Evolutionary conservation across 2,329 filamentous ascomycete genomes (phyloP), one percentile per base, ranked within the genome.

Genomic region (Pseudogymnoascus sp.): DNA sequence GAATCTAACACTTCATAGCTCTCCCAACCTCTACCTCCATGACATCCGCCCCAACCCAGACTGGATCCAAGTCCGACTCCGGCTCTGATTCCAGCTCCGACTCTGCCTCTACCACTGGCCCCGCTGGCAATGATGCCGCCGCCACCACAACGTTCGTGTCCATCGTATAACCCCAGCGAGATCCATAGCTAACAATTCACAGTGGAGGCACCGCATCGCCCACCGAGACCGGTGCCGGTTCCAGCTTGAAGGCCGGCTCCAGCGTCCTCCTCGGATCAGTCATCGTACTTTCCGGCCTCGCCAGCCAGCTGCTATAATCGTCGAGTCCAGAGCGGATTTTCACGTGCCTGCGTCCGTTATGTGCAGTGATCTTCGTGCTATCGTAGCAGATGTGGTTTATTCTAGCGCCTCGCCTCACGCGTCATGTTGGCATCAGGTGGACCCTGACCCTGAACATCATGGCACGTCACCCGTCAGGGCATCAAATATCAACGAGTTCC

Each of bases 21-120:
- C 40, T 64, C 31, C 59, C 62, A 28, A 53, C 65, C 31, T 46
- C 65, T 23, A 59, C 66, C 3, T 62, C 53, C 40, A 59, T 63
- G 7, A 18, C 40, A 9, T 64, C 66, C 62, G 62, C 31, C 36
- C 62, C 65, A 49, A 65, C 67, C n/a, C 42, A 40, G 38, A 59
- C 66, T 46, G 59, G 59, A 18, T 64, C 63, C 16, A 34, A 46
- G 3, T 62, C 61, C 23, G 62, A 63, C 23, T 65, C 49, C 8
- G 36, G 61, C n/a, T 65, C 62, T 5, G 25, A 60, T 21, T 63
- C 64, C 18, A 12, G 5, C 36, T 66, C 65, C 8, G 56, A 16
- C 46, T 62, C 66, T 60, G 61, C 43, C 28, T 63, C 61, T 25
- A 25, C 46, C 8, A 60, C 63, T 49, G 63, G 63, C n/a, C 66